Percentiles rank a stretch among this genome's conserved stretches.
Evolutionary conservation across 2,329 filamentous ascomycete genomes (phyloP).

Genomic region (Penicillium sp.): DNA sequence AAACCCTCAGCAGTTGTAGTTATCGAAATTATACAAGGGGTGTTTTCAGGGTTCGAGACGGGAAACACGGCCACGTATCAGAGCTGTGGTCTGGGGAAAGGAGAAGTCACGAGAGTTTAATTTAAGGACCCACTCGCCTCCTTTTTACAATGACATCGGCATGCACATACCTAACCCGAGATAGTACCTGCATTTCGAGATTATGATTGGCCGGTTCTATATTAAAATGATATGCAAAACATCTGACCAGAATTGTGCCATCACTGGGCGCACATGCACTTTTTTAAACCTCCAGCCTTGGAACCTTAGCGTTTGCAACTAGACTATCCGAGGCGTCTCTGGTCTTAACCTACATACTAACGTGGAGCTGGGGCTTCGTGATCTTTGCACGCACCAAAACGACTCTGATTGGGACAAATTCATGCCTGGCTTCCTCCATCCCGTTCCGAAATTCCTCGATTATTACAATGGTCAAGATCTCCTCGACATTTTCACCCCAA

Average conservation of each 20-base stretch:
- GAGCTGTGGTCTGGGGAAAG: conserved; percentile 26
- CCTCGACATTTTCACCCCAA: background rate
- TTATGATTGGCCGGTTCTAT: background rate
- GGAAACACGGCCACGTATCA: conserved; percentile 18
- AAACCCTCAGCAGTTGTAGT: conserved; percentile 8
- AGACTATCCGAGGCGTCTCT: no score
- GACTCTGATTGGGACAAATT: background rate
- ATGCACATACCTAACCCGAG: background rate
- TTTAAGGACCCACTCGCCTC: conserved; percentile 25
- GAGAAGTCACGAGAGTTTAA: conserved; percentile 29
- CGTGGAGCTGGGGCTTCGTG: background rate
- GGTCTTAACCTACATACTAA: no score
- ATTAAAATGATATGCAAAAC: background rate
- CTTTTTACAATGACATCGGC: conserved; percentile 14
- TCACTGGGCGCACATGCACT: no score
- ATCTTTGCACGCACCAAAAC: background rate
- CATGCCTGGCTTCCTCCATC: background rate
- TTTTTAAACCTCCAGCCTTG: no score
- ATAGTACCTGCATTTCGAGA: background rate
- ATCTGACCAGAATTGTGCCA: no score
- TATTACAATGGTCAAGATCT: background rate
- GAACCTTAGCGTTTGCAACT: no score
- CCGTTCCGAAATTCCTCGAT: background rate
- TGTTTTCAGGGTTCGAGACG: conserved; percentile 1
- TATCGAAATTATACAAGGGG: background rate